phyloP scores from a whole-genome alignment of 352 stramenopile genomes.

The Globisporangium megalacanthum region DNA sequence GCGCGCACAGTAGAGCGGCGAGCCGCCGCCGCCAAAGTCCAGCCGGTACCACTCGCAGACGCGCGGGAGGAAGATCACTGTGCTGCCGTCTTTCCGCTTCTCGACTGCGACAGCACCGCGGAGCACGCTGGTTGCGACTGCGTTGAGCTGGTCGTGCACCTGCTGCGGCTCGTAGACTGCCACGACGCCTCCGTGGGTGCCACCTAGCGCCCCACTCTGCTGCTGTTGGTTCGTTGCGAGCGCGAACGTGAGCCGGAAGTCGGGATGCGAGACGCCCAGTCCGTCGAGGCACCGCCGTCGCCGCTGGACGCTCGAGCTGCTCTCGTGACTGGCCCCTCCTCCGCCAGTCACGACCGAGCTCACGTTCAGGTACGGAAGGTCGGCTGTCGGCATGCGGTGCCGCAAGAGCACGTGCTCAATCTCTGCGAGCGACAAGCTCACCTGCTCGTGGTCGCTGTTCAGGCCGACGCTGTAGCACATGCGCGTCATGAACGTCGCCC shows the following conservation, averaged over 20 bases:
- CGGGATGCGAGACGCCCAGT: slow-evolving; percentile 51
- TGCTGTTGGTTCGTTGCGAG: slow-evolving; percentile 49
- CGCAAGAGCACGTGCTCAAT: slow-evolving; percentile 75
- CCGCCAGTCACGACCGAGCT: slow-evolving; percentile 4
- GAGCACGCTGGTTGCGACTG: slow-evolving; percentile 23
- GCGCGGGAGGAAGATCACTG: slow-evolving; percentile 41
- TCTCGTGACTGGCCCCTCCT: not conserved
- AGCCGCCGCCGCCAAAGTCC: slow-evolving; percentile 48
- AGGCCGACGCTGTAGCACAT: slow-evolving; percentile 61
- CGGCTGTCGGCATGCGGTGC: slow-evolving; percentile 37
- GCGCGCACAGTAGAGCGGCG: slow-evolving; percentile 52
- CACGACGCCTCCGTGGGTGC: slow-evolving; percentile 21
- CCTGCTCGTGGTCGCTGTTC: slow-evolving; percentile 13
- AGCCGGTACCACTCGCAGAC: slow-evolving; percentile 73
- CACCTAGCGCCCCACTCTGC: slow-evolving; percentile 3
- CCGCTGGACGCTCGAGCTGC: not conserved
- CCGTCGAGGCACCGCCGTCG: slow-evolving; percentile 10
- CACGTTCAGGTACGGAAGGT: slow-evolving; percentile 37
- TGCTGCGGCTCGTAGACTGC: slow-evolving; percentile 22
- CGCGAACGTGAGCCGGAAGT: slow-evolving; percentile 76
- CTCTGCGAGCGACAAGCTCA: slow-evolving; percentile 65
- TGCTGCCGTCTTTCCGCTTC: not conserved
- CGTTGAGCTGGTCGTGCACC: slow-evolving; percentile 77
- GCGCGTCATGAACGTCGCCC: slow-evolving; percentile 44
- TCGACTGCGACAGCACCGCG: slow-evolving; percentile 26